Evolutionary conservation across 768 basidiomycete genomes (phyloP), one percentile per base, ranked within the genome.

Genomic region (Suillus americanus): DNA sequence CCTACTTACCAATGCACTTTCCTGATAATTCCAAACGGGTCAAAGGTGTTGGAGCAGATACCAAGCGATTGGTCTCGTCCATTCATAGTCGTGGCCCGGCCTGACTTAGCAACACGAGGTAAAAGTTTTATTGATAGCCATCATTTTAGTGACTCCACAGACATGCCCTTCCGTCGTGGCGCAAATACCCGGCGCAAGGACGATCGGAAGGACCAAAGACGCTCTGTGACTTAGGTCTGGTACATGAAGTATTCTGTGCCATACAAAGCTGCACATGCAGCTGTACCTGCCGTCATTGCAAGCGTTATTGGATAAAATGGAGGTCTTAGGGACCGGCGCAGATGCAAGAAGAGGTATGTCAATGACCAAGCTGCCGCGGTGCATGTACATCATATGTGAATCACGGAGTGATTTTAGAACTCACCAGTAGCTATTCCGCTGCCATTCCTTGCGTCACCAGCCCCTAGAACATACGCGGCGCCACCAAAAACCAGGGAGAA

Each of bases 401-500:
- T 43, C 25, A 12, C 48, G 23, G 40, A 14, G 23, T 33, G 14
- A 2, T 20, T 38, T 14, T 41, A 62, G 23, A 37, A 13, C 70
- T 38, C 28, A 69, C 74, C 74, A 20, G 74, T 83, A 23, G 78
- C 67, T 25, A 83, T 79, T 0, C 83, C 83, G 60, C 79, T 76
- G 1, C 83, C 83, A 62, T 84, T 83, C 35, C 77, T 70, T 37
- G 65, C 65, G 48, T 83, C 82, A 3, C 81, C 82, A 7, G 73
- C 30, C 5, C 72, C 62, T 43, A 83, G 65, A 2, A 82, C 77
- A 68, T 82, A 83, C 1, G 81, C 81, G 2, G 81, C 78, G 1
- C 82, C 82, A 0, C 76, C 78, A 53, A 84, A 81, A 18, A 79
- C 74, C 8, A 79, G 66, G 13, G 79, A 75, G 65, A 84, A 84